These are phyloP conservation scores for Candida bentonensis DNA, from an alignment of 805 yeast genomes.

Conservation along the genomic window DNA sequence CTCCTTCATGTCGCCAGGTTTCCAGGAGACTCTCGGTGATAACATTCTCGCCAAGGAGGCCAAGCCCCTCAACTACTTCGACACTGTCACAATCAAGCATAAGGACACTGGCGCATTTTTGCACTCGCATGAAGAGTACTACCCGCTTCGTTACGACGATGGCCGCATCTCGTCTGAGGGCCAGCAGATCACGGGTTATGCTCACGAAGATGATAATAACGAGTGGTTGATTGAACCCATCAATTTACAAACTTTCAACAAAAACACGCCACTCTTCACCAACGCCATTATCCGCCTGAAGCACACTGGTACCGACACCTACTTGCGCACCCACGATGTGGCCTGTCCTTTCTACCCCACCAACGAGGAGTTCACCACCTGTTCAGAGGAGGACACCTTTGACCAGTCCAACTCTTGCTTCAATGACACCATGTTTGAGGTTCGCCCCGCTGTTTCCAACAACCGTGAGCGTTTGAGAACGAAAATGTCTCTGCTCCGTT, in stretches of 20 bases:
- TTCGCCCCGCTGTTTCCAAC: slow-evolving; percentile 27
- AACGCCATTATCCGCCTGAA: slow-evolving; percentile 66
- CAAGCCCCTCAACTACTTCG: slow-evolving; percentile 60
- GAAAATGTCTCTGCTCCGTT: slow-evolving; percentile 50
- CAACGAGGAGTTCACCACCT: slow-evolving; percentile 86
- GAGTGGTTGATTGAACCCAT: slow-evolving; percentile 63
- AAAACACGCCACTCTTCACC: slow-evolving; percentile 22
- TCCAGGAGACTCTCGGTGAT: slow-evolving; percentile 85
- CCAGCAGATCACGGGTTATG: slow-evolving; percentile 78
- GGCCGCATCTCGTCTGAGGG: slow-evolving; percentile 89
- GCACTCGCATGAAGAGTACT: slow-evolving; percentile 65
- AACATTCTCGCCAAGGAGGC: slow-evolving; percentile 62
- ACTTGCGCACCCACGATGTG: slow-evolving; percentile 80
- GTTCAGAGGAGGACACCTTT: slow-evolving; percentile 63
- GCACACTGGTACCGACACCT: slow-evolving; percentile 72
- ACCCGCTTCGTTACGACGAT: slow-evolving; percentile 90
- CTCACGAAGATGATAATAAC: slow-evolving; percentile 42
- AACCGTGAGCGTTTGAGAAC: slow-evolving; percentile 45
- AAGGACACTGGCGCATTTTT: slow-evolving; percentile 64
- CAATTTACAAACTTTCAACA: slow-evolving; percentile 21
- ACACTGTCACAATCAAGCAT: slow-evolving; percentile 64
- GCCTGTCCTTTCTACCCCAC: slow-evolving; percentile 88
- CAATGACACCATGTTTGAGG: slow-evolving; percentile 69
- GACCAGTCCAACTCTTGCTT: slow-evolving; percentile 88
- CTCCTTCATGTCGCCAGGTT: slow-evolving; percentile 82